These are phyloP conservation scores for Dictyostelium intermedium DNA, from an alignment of 78 protist species.

Conservation along the genomic window DNA sequence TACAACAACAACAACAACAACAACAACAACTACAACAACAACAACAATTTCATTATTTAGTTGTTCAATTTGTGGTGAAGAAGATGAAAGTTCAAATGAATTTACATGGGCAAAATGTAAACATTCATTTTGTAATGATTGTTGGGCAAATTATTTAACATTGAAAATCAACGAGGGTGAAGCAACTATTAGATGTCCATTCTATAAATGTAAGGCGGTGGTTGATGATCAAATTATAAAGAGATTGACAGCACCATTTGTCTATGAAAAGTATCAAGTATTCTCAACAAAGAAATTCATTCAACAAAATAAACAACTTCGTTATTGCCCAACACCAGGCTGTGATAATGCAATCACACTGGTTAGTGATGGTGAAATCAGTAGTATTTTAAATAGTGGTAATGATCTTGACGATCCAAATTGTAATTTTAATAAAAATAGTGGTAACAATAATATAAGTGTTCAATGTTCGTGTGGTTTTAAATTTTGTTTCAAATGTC, in stretches of 20 bases:
- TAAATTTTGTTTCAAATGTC: conserved; percentile 76
- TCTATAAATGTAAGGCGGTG: conserved; percentile 13
- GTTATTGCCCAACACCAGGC: conserved; percentile 76
- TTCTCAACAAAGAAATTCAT: conserved; percentile 56
- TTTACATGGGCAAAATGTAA: conserved; percentile 38
- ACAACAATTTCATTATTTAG: not conserved
- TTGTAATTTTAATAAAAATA: not conserved
- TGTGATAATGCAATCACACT: conserved; percentile 64
- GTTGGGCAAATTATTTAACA: conserved; percentile 73
- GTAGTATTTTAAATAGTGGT: not conserved
- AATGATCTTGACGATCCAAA: not conserved
- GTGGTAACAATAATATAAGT: not conserved
- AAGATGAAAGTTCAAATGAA: not conserved
- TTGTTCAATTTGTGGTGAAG: conserved; percentile 83
- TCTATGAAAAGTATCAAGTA: conserved; percentile 50
- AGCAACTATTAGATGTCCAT: conserved; percentile 61
- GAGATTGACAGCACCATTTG: conserved; percentile 34
- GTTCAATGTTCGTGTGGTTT: conserved; percentile 76
- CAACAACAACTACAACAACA: not conserved
- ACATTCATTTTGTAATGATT: conserved; percentile 79
- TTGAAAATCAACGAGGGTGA: conserved; percentile 76
- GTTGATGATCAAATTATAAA: conserved; percentile 12
- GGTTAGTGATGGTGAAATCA: not conserved
- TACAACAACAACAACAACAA: not conserved
- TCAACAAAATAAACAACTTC: conserved; percentile 23